Evolutionary conservation across 345 rosid species (phyloP).

Genomic region (Salix udensis): DNA sequence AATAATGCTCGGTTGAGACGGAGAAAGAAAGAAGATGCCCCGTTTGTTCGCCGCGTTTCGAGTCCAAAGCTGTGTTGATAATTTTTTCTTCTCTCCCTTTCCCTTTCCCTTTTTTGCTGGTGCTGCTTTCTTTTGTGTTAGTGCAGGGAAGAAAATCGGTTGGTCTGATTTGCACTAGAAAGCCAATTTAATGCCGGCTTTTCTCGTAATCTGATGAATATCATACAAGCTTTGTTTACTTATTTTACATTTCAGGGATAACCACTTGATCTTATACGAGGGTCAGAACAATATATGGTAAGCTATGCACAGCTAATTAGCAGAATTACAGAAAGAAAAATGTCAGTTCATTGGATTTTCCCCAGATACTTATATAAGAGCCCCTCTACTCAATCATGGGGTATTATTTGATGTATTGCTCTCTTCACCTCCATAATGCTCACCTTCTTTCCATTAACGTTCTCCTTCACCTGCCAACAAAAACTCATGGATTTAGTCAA

Average conservation of each 20-base stretch:
- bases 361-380: background rate
- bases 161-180: background rate
- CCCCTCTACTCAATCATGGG: constrained; percentile 12
- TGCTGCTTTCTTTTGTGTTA: background rate
- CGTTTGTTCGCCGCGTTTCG: too few relatives aligned
- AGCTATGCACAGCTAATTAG: background rate
- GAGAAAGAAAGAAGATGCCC: too few relatives aligned
- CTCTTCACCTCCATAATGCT: constrained; percentile 88
- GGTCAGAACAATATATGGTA: background rate
- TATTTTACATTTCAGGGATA: background rate
- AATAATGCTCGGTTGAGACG: too few relatives aligned
- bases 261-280: too few relatives aligned
- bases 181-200: background rate
- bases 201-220: background rate
- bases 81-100: too few relatives aligned
- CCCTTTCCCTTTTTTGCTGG: background rate
- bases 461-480: constrained; percentile 59
- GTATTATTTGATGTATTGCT: constrained; percentile 62
- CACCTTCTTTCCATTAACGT: constrained; percentile 56
- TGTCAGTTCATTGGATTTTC: background rate
- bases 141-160: background rate
- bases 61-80: too few relatives aligned
- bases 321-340: background rate
- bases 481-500: background rate
- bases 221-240: background rate